A percentile compares a stretch with the other conserved stretches of the same genome.
Evolutionary conservation across 306 rosid species (phyloP).

Genomic region (Abrus precatorius): DNA sequence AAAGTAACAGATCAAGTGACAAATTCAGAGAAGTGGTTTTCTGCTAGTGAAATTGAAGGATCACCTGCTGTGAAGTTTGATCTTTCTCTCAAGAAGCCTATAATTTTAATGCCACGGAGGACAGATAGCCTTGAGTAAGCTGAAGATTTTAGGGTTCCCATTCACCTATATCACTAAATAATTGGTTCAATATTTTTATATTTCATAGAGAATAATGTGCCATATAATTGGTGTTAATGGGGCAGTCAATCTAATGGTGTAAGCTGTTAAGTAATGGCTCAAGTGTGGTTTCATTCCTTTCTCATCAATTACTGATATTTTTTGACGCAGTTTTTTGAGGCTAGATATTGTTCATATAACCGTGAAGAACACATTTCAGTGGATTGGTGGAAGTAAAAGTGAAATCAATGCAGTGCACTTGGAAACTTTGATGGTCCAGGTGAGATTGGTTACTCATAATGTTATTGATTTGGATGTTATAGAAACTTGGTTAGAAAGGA

Average conservation of each 20-base stretch:
- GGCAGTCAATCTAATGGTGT: conserved; percentile 1
- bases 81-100: conserved; percentile 90
- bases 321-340: conserved; percentile 84
- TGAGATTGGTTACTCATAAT: conserved; percentile 51
- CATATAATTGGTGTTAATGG: conserved; percentile 34
- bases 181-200: not conserved
- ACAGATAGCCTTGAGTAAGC: conserved; percentile 94
- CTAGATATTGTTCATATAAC: conserved; percentile 97
- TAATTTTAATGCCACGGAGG: conserved; percentile 90
- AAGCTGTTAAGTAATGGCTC: conserved; percentile 33
- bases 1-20: conserved; percentile 90
- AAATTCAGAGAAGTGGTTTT: conserved; percentile 94
- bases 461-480: conserved; percentile 26
- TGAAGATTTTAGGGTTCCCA: conserved; percentile 35
- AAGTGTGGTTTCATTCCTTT: conserved; percentile 35
- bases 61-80: conserved; percentile 97
- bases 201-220: conserved; percentile 5
- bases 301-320: conserved; percentile 49
- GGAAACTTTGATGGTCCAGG: conserved; percentile 86
- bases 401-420: conserved; percentile 86
- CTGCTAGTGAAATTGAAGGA: conserved; percentile 93
- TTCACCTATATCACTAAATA: not conserved
- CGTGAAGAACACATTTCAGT: conserved; percentile 78
- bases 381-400: conserved; percentile 88
- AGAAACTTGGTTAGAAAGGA: conserved; percentile 36